phyloP scores from a whole-genome alignment of 108 stramenopile genomes.

The Aurantiochytrium sp. region DNA sequence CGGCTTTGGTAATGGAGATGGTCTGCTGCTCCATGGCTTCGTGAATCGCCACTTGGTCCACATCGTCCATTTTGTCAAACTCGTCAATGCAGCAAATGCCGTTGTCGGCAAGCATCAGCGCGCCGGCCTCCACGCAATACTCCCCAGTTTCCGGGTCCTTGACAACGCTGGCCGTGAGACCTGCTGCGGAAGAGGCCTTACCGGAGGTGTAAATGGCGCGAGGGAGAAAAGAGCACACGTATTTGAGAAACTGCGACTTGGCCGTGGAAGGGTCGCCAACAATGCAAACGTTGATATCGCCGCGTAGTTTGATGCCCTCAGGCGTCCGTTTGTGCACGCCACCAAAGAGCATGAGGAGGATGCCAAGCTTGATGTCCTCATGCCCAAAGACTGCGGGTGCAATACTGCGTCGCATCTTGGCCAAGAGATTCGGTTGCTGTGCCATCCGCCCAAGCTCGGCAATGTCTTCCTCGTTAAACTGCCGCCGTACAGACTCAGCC shows the following conservation, averaged over 20 bases:
- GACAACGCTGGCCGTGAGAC: slow-evolving; percentile 90
- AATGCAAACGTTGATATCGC: slow-evolving; percentile 95
- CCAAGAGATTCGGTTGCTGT: neutral
- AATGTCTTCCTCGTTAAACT: slow-evolving; percentile 73
- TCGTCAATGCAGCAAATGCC: slow-evolving; percentile 98
- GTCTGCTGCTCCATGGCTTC: slow-evolving; percentile 85
- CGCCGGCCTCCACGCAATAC: slow-evolving; percentile 96
- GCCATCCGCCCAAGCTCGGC: slow-evolving; percentile 71
- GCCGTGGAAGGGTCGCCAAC: slow-evolving; percentile 98
- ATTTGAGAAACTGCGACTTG: slow-evolving; percentile 94
- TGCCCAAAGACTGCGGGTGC: slow-evolving; percentile 92
- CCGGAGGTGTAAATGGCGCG: slow-evolving; percentile 93
- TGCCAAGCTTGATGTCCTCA: slow-evolving; percentile 86
- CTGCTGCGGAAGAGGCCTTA: slow-evolving; percentile 93
- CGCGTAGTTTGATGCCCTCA: slow-evolving; percentile 91
- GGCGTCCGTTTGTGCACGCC: slow-evolving; percentile 91
- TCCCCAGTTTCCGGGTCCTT: slow-evolving; percentile 96
- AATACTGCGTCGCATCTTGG: slow-evolving; percentile 48
- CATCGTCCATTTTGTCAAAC: slow-evolving; percentile 90
- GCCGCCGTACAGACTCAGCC: slow-evolving; percentile 27
- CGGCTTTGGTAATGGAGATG: slow-evolving; percentile 97
- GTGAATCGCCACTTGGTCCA: slow-evolving; percentile 95
- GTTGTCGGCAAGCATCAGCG: slow-evolving; percentile 97
- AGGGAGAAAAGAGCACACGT: slow-evolving; percentile 83
- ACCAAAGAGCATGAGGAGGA: slow-evolving; percentile 85